Percentiles rank a stretch among this genome's conserved stretches.
These are phyloP conservation scores for Cladophialophora psammophila DNA, from an alignment of 2,329 filamentous ascomycete species.

Conservation along the genomic window DNA sequence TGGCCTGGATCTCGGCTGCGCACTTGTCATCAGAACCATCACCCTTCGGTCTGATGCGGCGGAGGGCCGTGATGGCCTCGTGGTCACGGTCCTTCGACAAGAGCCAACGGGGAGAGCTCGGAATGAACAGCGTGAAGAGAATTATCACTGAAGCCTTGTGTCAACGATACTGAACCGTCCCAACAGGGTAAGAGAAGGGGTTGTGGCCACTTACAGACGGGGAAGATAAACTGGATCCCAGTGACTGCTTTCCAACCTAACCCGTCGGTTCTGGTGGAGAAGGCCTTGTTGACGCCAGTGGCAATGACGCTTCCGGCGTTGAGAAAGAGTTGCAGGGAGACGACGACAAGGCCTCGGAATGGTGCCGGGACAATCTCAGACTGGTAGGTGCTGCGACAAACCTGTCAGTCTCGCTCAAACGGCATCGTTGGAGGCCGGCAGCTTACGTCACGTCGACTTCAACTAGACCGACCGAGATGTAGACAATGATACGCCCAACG, in stretches of 20 bases:
- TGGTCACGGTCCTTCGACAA: conserved; percentile 63
- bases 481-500: conserved; percentile 55
- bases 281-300: conserved; percentile 9
- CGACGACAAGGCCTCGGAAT: background rate
- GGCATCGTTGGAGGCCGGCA: background rate
- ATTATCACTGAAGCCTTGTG: conserved; percentile 51
- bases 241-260: background rate
- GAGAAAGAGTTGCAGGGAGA: conserved; percentile 9
- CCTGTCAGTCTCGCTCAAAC: background rate
- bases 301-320: conserved; percentile 1
- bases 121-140: conserved; percentile 39
- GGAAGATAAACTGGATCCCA: conserved; percentile 64
- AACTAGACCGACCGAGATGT: background rate
- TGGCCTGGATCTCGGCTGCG: background rate
- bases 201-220: conserved; percentile 45
- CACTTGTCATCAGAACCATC: background rate
- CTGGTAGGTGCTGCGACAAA: conserved; percentile 6
- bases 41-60: conserved; percentile 15
- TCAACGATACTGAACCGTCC: background rate
- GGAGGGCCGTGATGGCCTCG: conserved; percentile 57
- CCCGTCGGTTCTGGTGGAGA: background rate
- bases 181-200: background rate
- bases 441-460: conserved; percentile 5
- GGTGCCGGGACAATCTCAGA: conserved; percentile 13
- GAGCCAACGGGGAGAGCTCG: conserved; percentile 65